Base-by-base conservation (phyloP, 2,329 filamentous ascomycete species). In the Trichophaea hybrida region DNA sequence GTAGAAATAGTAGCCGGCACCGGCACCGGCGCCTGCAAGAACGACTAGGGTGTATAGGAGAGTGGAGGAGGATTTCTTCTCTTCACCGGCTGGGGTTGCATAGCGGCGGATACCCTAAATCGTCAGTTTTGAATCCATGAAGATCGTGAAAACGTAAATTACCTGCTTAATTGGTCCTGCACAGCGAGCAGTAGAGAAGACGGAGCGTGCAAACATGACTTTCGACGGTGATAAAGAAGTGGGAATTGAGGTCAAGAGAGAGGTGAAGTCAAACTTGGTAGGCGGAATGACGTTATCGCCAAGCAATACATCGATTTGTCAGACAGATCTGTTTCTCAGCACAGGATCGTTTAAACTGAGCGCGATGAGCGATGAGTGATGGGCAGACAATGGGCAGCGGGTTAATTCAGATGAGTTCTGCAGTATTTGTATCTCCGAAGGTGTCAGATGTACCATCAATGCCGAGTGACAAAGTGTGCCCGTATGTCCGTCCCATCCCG, bases 151-250 rank as follows among this genome's bases (percentile, higher is more conserved):
- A 17, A 43, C 34, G 7, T 8, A 35, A 71, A 79, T 71, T 75
- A 86, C 84, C 75, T 79, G 79, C 72, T 77, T 80, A 66, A 86
- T 72, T 66, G 84, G 82, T 74, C 82, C 80, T 57, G 78, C 78
- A 68, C 56, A 37, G 34, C 62, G 62, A 43, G 60, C 38, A 34
- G 77, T 78, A 70, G 83, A 79, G 70, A 85, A 77, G 65, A 77
- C 75, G 69, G 81, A 77, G 76, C 84, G 77, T 63, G 83, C 77
- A 70, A 87, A 84, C 82, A 88, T 85, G 66, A 43, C 38, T 50
- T 50, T 13, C 8, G 48, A 6, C 38, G 15, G n/a, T 50, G 4
- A 24, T 50, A 24, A 17, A 1, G 48, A 50, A 6, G 24, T 24
- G 24, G 24, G 31, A 50, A 50, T 43, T 43, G 38, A 43, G n/a